Evolutionary conservation across 345 rosid genomes (phyloP).

Genomic region (Eucalyptus leucophloia): DNA sequence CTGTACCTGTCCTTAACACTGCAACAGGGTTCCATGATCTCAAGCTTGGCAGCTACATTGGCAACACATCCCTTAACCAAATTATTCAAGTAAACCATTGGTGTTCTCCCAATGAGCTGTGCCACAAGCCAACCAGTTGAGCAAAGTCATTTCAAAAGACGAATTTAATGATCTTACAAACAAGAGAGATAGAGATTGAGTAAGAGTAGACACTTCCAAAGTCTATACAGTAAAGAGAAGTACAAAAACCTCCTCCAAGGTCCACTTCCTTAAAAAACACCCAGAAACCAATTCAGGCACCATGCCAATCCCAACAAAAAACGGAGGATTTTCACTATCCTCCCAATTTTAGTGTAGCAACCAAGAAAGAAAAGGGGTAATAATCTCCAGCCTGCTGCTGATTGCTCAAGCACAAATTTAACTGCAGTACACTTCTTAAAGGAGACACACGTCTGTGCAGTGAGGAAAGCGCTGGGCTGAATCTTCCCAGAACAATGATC

Average conservation of each 20-base stretch:
- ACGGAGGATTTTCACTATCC: neutral
- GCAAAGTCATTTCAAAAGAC: neutral
- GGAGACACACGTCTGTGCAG: neutral
- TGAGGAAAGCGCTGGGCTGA: neutral
- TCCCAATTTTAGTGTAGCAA: neutral
- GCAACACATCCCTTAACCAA: slow-evolving; percentile 72
- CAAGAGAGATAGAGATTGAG: neutral
- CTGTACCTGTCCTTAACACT: slow-evolving; percentile 83
- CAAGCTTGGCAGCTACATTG: slow-evolving; percentile 84
- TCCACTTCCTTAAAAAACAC: neutral
- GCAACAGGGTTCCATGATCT: slow-evolving; percentile 83
- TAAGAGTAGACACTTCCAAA: neutral
- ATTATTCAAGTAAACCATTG: slow-evolving; percentile 91
- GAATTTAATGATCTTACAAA: neutral
- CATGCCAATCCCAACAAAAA: neutral
- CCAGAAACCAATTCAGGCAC: neutral
- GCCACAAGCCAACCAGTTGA: neutral
- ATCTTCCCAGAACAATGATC: neutral
- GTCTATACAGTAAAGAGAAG: neutral
- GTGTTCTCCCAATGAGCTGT: slow-evolving; percentile 91
- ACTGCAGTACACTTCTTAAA: neutral
- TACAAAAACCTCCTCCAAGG: neutral
- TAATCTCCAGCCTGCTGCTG: neutral
- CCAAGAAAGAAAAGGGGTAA: neutral
- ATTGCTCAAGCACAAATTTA: neutral